Evolutionary conservation across 73 alveolate genomes (phyloP), one percentile per base, ranked within the genome.

Genomic region (Paramecium bursaria): DNA sequence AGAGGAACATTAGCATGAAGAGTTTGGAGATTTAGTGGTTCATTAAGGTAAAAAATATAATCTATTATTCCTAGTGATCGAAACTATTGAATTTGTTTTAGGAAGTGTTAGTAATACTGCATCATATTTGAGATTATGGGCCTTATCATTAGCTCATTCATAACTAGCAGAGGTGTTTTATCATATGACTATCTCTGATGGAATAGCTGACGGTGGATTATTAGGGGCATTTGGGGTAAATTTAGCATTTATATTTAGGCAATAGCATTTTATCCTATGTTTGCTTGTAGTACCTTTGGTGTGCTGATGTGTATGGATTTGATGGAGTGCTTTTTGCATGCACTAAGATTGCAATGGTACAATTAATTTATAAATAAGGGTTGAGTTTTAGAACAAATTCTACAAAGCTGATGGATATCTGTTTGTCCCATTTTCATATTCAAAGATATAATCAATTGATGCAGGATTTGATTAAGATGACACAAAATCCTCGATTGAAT

Each of bases 261-360:
- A 2, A 53, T 89, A 17, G 85, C 88, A 30, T 15, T 39, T 39
- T 67, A 31, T 14, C 82, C 82, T 39, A 47, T 35, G 10, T 94
- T 92, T 85, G 88, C 90, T 48, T 22, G 75, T 13, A 86, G 91
- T 25, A 94, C 98, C 17, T 75, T 87, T 48, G 95, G 94, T 75
- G 94, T 96, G 61, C 92, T 96, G 47, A 91, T 96, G 95, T 93
- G 92, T 52, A 96, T 96, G 99, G 99, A 96, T 86, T 86, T 97
- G 14, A 87, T 96, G 96, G 99, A 96, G 86, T 94, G 98, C 49
- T 93, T 93, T 88, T 90, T 96, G 53, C 99, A 96, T 91, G 94
- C 98, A 3, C 91, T 95, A 39, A 91, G 99, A 86, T 91, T 95
- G 33, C 98, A 95, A 74, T 95, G 99, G 97, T 75, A 75, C 17